Evolutionary conservation across 1,284 basidiomycete genomes (phyloP).

Genomic region (Apiotrichum siamense): DNA sequence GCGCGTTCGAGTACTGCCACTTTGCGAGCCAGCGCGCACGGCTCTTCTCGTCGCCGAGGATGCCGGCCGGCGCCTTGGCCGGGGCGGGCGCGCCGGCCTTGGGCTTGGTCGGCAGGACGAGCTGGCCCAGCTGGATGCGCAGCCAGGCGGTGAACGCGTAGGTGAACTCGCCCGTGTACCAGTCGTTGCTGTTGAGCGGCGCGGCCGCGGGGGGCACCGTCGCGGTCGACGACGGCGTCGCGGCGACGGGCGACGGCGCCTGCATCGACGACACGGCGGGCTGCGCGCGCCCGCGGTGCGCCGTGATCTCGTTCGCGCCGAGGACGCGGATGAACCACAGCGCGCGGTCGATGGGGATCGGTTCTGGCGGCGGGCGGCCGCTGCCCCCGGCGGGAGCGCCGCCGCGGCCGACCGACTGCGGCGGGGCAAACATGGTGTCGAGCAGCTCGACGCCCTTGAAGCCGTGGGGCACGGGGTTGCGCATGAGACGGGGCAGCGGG

Average conservation of each 20-base stretch:
- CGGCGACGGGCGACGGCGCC: constrained; percentile 32
- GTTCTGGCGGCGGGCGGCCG: constrained; percentile 51
- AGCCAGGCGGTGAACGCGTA: constrained; percentile 78
- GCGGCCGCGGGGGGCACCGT: constrained; percentile 35
- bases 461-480: constrained; percentile 85
- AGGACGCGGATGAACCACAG: constrained; percentile 93
- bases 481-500: constrained; percentile 73
- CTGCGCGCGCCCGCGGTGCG: constrained; percentile 52
- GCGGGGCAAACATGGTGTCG: constrained; percentile 65
- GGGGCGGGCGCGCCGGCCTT: constrained; percentile 57
- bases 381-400: constrained; percentile 4
- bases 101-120: constrained; percentile 71
- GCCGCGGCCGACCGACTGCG: constrained; percentile 6
- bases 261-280: constrained; percentile 22
- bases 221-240: constrained; percentile 34
- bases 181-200: constrained; percentile 60
- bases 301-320: constrained; percentile 88
- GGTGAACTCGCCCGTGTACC: constrained; percentile 88
- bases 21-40: constrained; percentile 27
- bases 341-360: constrained; percentile 78
- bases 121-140: constrained; percentile 79
- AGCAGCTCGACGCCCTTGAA: constrained; percentile 86
- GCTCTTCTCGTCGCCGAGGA: constrained; percentile 37
- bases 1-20: constrained; percentile 52
- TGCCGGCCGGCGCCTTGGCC: constrained; percentile 48